Base-by-base conservation (phyloP, 2,329 filamentous ascomycete genomes). In the Hymenoscyphus fructigenus region DNA sequence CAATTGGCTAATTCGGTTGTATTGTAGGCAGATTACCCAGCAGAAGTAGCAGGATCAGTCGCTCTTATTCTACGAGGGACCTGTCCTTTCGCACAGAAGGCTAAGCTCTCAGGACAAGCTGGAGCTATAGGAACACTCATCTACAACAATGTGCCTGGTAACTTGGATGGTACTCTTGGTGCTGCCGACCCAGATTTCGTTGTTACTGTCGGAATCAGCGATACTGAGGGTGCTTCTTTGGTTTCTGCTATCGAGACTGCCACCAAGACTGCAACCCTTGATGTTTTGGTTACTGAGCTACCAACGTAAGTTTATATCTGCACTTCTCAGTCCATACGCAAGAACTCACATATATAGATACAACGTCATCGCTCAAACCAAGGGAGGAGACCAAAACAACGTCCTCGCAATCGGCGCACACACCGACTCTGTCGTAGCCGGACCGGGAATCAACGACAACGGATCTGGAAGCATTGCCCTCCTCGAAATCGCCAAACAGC, bases 41-140 rank as follows among this genome's bases (percentile, higher is more conserved):
- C 89, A 2, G 72, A 80, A 2, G 78, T 63, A 12, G 50, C 78
- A n/a, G 88, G 86, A 60, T 86, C 85, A 67, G 87, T 94, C 63
- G 90, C 88, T n/a, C 81, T 93, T 38, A 82, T 93, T 70, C 80
- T 82, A 41, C 88, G 91, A 67, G 91, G 91, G 62, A 81, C 78
- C 1, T 94, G 91, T 74, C 69, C 85, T 7, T 94, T 93, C 69
- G 89, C 86, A 15, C 76, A 81, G 64, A 94, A 94, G 80, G 88
- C 88, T 0, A 83, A 82, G 64, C 78, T 85, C 10, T 90, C 91
- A 2, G 88, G 87, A 53, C 80, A 79, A 55, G 89, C 89, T 0
- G 89, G 90, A 15, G 91, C 91, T 4, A 76, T 85, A 1, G 91
- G 87, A 0, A 89, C 61, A 23, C 28, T 94, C 29, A 82, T 94